Evolutionary conservation across 805 yeast species (phyloP), one percentile per base, ranked within the genome.

Genomic region (Teunomyces panamensis): DNA sequence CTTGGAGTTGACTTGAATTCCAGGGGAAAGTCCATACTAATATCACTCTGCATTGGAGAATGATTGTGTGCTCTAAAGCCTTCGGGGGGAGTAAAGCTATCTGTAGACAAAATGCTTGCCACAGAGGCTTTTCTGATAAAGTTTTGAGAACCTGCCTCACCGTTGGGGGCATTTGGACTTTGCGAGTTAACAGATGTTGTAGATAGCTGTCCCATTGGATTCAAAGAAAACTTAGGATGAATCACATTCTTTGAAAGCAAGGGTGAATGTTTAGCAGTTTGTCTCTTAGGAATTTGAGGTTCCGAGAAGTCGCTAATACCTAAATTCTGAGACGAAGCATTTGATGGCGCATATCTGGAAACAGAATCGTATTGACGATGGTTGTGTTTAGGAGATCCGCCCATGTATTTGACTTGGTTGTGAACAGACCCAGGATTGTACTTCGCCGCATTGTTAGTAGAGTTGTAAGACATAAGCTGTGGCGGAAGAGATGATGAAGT

Each of bases 1-100:
- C 49, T 41, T 20, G 52, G 47, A 11, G 47, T 46, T 1, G 58
- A 26, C 47, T 58, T 63, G 49, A 63, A 59, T 14, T 64, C 68
- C 44, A 47, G 54, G 2, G 68, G 68, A 49, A 60, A 63, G 44
- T 64, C 69, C 45, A 62, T 48, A 41, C 69, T 64, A 7, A 63
- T 52, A 47, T 66, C 71, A 51, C 71, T 66, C 28, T 65, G 69
- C 20, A 59, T 48, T 5, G 70, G 63, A 2, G 70, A 60, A 45
- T 56, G 63, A 8, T 51, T 50, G 42, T 58, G 61, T 11, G 45
- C 45, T 20, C 54, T 44, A 10, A 49, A 35, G 6, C 45, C 39
- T 28, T 53, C 56, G 4, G 49, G 49, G 28, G 54, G 49, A 7
- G 41, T 49, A 45, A 49, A 54, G 47, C 55, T 57, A 9, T 60